Percentiles rank a stretch among this genome's conserved stretches.
phyloP scores from a whole-genome alignment of 2,329 filamentous ascomycete species.

The Cercospora beticola region DNA sequence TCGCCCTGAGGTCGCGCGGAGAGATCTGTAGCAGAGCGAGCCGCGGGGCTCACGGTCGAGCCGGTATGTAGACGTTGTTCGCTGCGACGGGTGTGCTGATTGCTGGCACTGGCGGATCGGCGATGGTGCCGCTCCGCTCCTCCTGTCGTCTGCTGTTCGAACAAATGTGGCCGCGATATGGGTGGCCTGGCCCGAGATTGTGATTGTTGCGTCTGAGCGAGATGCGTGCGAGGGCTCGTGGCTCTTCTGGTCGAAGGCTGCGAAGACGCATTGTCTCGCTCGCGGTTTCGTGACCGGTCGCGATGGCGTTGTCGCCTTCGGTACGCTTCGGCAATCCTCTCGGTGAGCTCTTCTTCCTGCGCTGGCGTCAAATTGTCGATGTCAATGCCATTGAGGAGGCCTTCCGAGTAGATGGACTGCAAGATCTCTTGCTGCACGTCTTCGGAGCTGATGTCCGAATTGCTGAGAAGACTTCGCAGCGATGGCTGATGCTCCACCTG shows the following conservation, averaged over 20 bases:
- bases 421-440: slow-evolving; percentile 87
- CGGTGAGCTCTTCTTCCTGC: slow-evolving; percentile 86
- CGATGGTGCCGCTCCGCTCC: slow-evolving; percentile 35
- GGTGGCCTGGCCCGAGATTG: slow-evolving; percentile 41
- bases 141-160: slow-evolving; percentile 41
- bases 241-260: background rate
- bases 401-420: slow-evolving; percentile 83
- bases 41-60: slow-evolving; percentile 44
- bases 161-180: slow-evolving; percentile 49
- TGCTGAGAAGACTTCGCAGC: slow-evolving; percentile 77
- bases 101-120: slow-evolving; percentile 47
- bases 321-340: slow-evolving; percentile 87
- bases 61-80: slow-evolving; percentile 36
- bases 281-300: slow-evolving; percentile 34
- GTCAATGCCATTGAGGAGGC: slow-evolving; percentile 82
- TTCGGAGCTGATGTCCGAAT: slow-evolving; percentile 71
- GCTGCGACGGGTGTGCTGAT: slow-evolving; percentile 35
- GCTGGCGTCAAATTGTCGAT: slow-evolving; percentile 79
- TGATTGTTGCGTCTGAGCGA: slow-evolving; percentile 31
- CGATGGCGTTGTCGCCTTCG: slow-evolving; percentile 67
- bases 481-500: slow-evolving; percentile 85
- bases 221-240: slow-evolving; percentile 2
- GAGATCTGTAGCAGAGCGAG: slow-evolving; percentile 67
- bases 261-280: slow-evolving; percentile 3
- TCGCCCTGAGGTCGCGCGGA: slow-evolving; percentile 36